Conservation (phyloP, 768 basidiomycete species). For the Russula emetica region DNA sequence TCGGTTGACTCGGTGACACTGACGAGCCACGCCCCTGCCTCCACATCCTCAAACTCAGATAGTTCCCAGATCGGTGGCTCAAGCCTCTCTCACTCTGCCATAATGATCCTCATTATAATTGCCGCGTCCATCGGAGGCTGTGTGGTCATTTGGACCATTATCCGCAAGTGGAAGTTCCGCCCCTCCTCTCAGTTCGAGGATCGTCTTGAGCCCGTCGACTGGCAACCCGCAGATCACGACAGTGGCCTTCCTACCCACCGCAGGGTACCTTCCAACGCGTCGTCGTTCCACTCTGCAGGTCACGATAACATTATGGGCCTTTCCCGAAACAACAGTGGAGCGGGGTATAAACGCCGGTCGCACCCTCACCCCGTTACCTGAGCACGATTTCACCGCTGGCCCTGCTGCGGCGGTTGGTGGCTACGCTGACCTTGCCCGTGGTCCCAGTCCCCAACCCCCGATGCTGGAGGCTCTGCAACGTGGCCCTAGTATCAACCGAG, state of each 20-base stretch:
- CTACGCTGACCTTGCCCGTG: slow-evolving; percentile 78
- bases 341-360: slow-evolving; percentile 35
- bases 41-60: slow-evolving; percentile 30
- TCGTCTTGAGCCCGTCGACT: slow-evolving; percentile 84
- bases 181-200: slow-evolving; percentile 76
- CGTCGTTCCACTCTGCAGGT: slow-evolving; percentile 62
- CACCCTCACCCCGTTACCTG: slow-evolving; percentile 47
- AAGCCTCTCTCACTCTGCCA: slow-evolving; percentile 41
- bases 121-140: slow-evolving; percentile 64
- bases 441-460: slow-evolving; percentile 62
- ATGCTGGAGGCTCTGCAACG: slow-evolving; percentile 50
- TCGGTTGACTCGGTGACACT: slow-evolving; percentile 31
- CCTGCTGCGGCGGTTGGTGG: slow-evolving; percentile 64
- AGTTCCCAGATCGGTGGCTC: slow-evolving; percentile 39
- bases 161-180: slow-evolving; percentile 89
- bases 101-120: slow-evolving; percentile 65
- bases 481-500: slow-evolving; percentile 47
- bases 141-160: slow-evolving; percentile 79
- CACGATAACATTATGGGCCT: slow-evolving; percentile 29
- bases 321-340: slow-evolving; percentile 23
- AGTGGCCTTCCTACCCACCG: slow-evolving; percentile 44
- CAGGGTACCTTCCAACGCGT: slow-evolving; percentile 56
- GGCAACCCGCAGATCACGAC: slow-evolving; percentile 63
- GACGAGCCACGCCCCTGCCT: slow-evolving; percentile 27
- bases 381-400: slow-evolving; percentile 76